These are phyloP conservation scores for Coemansia sp. DNA, from an alignment of 192 early-diverging fungal genomes.

Conservation along the genomic window DNA sequence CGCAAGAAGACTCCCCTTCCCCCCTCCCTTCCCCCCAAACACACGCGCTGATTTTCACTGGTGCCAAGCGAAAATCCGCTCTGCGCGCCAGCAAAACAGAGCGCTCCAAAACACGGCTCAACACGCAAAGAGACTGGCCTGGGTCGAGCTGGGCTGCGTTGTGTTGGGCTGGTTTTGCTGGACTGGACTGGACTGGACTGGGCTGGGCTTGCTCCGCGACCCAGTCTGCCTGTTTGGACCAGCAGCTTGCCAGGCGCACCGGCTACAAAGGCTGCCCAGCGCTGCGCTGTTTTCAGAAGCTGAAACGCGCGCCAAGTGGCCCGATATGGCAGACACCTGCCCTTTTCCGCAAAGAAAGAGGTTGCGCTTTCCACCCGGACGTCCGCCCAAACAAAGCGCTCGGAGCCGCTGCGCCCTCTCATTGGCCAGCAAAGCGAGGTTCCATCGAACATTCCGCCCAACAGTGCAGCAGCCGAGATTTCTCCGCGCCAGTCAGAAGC, in stretches of 20 bases:
- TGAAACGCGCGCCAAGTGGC: not conserved
- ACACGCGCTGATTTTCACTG: not conserved
- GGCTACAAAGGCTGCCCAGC: not conserved
- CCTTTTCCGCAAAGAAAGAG: not conserved
- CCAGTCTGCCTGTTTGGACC: not conserved
- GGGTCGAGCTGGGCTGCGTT: not conserved
- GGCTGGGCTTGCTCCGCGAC: too few species aligned
- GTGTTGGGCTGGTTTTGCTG: not conserved
- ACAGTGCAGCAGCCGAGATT: not conserved
- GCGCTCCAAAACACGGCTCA: not conserved
- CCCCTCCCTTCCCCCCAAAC: not conserved
- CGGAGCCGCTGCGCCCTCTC: not conserved
- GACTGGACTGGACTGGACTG: not conserved
- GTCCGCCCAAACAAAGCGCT: not conserved
- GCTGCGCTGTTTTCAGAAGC: not conserved
- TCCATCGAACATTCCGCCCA: constrained; percentile 4
- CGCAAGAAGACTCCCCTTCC: not conserved
- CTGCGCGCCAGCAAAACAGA: not conserved
- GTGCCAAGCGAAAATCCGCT: not conserved
- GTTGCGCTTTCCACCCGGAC: not conserved
- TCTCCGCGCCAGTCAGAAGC: constrained; percentile 3
- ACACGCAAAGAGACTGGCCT: not conserved
- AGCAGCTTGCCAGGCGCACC: not conserved
- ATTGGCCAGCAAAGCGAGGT: not conserved
- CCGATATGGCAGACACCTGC: not conserved